These are phyloP conservation scores for Ananas comosus DNA, from an alignment of 176 grass and related monocot genomes.

Conservation along the genomic window DNA sequence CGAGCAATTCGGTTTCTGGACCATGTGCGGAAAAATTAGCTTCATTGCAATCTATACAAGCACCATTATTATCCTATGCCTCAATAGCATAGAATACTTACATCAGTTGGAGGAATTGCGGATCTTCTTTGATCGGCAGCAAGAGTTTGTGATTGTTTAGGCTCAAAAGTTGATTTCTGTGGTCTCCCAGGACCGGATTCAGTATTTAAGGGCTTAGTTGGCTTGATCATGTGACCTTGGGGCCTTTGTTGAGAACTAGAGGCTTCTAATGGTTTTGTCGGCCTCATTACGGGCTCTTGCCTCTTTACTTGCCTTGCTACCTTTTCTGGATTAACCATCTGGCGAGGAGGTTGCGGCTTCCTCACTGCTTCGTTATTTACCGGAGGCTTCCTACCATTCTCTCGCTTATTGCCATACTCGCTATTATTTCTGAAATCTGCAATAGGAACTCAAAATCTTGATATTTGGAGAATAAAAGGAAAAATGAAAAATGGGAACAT, in stretches of 20 bases:
- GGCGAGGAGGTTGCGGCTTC: background rate
- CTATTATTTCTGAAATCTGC: conserved; percentile 19
- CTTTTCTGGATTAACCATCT: conserved; percentile 20
- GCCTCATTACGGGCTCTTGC: conserved; percentile 28
- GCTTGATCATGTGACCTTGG: conserved; percentile 31
- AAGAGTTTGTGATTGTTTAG: conserved; percentile 29
- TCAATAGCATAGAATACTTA: conserved; percentile 14
- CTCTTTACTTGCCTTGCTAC: conserved; percentile 28
- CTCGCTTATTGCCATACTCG: background rate
- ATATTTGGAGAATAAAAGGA: background rate
- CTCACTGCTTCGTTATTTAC: conserved; percentile 11
- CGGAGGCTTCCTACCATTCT: conserved; percentile 10
- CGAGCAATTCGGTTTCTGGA: conserved; percentile 28
- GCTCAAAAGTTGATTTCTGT: conserved; percentile 5
- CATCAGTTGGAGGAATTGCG: conserved; percentile 23
- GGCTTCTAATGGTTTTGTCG: conserved; percentile 10
- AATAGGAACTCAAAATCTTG: conserved; percentile 5
- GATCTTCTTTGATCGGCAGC: conserved; percentile 27
- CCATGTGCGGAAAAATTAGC: background rate
- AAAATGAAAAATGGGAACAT: background rate
- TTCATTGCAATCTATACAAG: background rate
- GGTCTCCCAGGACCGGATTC: conserved; percentile 33
- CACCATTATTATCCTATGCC: conserved; percentile 15
- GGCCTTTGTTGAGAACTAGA: conserved; percentile 13
- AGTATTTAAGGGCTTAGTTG: conserved; percentile 14